These are phyloP conservation scores for Xylaria sp. DNA, from an alignment of 2,329 filamentous ascomycete genomes.

Conservation along the genomic window DNA sequence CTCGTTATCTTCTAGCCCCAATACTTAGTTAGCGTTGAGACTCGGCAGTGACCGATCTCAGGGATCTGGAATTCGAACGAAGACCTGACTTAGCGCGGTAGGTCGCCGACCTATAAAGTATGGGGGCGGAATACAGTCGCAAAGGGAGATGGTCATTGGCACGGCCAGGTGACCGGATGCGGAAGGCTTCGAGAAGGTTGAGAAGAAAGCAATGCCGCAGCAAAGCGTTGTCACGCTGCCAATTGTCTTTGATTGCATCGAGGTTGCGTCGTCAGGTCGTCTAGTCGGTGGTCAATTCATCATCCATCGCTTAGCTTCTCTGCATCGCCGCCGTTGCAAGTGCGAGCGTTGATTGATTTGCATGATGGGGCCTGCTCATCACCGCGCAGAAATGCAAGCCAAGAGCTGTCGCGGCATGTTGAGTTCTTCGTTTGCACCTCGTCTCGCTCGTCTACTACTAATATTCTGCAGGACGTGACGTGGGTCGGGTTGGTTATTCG, in stretches of 20 bases:
- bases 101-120: conserved; percentile 29
- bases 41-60: conserved; percentile 33
- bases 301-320: conserved; percentile 21
- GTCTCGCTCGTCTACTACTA: too few species aligned
- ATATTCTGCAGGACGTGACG: conserved; percentile 12
- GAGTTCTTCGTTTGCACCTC: conserved; percentile 27
- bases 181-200: conserved; percentile 48
- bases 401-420: conserved; percentile 21
- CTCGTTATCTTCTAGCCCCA: not conserved
- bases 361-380: conserved; percentile 37
- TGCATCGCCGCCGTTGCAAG: conserved; percentile 14
- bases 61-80: conserved; percentile 28
- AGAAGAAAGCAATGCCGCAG: conserved; percentile 41
- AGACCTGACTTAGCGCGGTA: conserved; percentile 22
- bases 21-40: conserved; percentile 3
- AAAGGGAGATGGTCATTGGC: conserved; percentile 39
- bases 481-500: conserved; percentile 19
- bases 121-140: conserved; percentile 34
- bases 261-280: not conserved
- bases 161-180: conserved; percentile 42
- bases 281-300: not conserved
- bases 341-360: conserved; percentile 38
- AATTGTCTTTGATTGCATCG: conserved; percentile 7
- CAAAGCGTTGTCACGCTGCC: conserved; percentile 44
- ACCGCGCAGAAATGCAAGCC: conserved; percentile 35